Conservation (phyloP, 352 stramenopile species). For the Phytophthora syringae region DNA sequence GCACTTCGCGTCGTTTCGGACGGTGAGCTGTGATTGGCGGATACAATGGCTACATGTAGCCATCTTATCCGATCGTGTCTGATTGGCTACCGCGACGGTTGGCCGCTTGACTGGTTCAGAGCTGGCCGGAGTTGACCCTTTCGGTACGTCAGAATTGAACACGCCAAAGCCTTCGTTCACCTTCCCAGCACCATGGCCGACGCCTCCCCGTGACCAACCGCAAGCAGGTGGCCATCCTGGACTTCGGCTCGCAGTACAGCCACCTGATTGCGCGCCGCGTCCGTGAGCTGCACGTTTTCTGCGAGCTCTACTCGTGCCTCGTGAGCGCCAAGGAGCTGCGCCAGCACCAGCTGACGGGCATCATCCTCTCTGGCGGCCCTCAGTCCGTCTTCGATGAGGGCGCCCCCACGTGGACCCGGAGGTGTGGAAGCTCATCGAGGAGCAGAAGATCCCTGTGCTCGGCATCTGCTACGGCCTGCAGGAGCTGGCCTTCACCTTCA, state of each 20-base stretch:
- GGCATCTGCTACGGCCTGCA: conserved; percentile 98
- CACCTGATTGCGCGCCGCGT: conserved; percentile 99
- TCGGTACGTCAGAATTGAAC: conserved; percentile 33
- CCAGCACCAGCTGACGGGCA: conserved; percentile 94
- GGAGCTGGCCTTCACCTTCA: conserved; percentile 96
- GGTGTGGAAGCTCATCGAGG: conserved; percentile 97
- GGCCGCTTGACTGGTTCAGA: neutral
- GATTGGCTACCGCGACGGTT: conserved; percentile 22
- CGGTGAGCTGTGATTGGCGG: conserved; percentile 38
- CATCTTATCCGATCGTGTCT: conserved; percentile 13
- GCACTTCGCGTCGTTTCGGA: conserved; percentile 29
- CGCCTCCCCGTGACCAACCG: conserved; percentile 86
- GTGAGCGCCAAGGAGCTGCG: conserved; percentile 93
- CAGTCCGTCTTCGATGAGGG: conserved; percentile 97
- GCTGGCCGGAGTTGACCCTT: conserved; percentile 18
- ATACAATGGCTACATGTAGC: conserved; percentile 28
- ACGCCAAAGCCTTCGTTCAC: conserved; percentile 25
- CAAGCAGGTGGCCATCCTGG: conserved; percentile 98
- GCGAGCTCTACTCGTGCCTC: conserved; percentile 99
- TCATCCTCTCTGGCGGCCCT: conserved; percentile 98
- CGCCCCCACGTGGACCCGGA: conserved; percentile 94
- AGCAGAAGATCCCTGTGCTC: conserved; percentile 96
- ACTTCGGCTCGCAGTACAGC: conserved; percentile 99
- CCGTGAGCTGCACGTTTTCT: conserved; percentile 98
- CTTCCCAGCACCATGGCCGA: conserved; percentile 61